Percentiles rank a stretch among this genome's conserved stretches.
These are phyloP conservation scores for Vanrija pseudolonga DNA, from an alignment of 1,284 basidiomycete species.

Conservation along the genomic window DNA sequence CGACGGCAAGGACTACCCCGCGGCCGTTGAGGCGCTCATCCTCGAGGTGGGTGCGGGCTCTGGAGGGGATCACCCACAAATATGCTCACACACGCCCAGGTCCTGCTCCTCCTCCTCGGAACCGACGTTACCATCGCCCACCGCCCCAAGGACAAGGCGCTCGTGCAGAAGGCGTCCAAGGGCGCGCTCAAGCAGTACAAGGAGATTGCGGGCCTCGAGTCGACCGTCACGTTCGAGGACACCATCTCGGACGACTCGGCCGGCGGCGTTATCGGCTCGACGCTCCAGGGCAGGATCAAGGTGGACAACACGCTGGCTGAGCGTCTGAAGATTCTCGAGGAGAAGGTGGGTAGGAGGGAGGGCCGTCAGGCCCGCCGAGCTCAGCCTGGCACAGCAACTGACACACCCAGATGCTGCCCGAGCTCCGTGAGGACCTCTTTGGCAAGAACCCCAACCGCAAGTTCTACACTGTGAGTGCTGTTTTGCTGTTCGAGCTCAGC, in stretches of 20 bases:
- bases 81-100: constrained; percentile 34
- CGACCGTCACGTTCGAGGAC: constrained; percentile 63
- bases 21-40: constrained; percentile 75
- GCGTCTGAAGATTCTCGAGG: constrained; percentile 77
- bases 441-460: constrained; percentile 81
- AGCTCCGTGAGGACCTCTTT: constrained; percentile 79
- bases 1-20: constrained; percentile 67
- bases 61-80: constrained; percentile 46
- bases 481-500: background rate
- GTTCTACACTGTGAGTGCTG: constrained; percentile 59
- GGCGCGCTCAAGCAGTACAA: constrained; percentile 40
- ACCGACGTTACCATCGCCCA: constrained; percentile 53
- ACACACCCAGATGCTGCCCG: constrained; percentile 75
- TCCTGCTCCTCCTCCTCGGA: constrained; percentile 64
- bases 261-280: constrained; percentile 75
- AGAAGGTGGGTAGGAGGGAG: constrained; percentile 60
- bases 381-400: background rate
- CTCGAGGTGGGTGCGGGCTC: constrained; percentile 60
- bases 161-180: constrained; percentile 36
- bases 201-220: constrained; percentile 62
- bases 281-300: constrained; percentile 69
- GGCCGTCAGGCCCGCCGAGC: background rate
- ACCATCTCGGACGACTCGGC: constrained; percentile 70
- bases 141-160: constrained; percentile 41
- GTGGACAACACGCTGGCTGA: constrained; percentile 91